A percentile compares a stretch with the other conserved stretches of the same genome.
Evolutionary conservation across 805 yeast genomes (phyloP).

Genomic region (Saccharomycopsis javanensis): DNA sequence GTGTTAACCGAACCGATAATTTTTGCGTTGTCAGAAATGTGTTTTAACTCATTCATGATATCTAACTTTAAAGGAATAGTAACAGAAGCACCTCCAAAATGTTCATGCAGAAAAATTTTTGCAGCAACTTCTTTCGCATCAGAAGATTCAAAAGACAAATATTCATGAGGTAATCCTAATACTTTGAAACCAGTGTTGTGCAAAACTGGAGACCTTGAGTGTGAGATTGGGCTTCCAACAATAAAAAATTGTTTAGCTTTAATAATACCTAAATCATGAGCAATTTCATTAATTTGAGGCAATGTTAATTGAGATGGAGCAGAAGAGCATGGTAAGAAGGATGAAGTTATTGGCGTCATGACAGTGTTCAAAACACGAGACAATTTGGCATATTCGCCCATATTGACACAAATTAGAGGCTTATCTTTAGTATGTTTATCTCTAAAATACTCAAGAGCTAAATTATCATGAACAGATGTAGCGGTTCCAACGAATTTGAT

Average conservation of each 20-base stretch:
- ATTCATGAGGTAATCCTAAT: constrained; percentile 70
- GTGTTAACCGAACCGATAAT: constrained; percentile 95
- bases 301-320: constrained; percentile 76
- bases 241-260: constrained; percentile 51
- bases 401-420: constrained; percentile 78
- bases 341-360: constrained; percentile 80
- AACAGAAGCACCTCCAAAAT: constrained; percentile 89
- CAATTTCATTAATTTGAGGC: constrained; percentile 49
- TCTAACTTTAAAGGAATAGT: constrained; percentile 90
- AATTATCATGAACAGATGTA: constrained; percentile 51
- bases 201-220: constrained; percentile 81
- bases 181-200: constrained; percentile 71
- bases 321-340: constrained; percentile 52
- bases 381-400: constrained; percentile 66
- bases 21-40: constrained; percentile 65
- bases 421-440: constrained; percentile 32
- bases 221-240: constrained; percentile 73
- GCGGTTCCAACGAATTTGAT: constrained; percentile 84
- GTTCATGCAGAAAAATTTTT: constrained; percentile 21
- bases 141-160: constrained; percentile 57
- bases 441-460: constrained; percentile 63
- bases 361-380: constrained; percentile 67
- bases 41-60: constrained; percentile 55
- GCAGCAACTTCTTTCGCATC: constrained; percentile 45
- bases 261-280: constrained; percentile 54